Evolutionary conservation across 768 basidiomycete genomes (phyloP).

Genomic region (Sarcodon aspratus): DNA sequence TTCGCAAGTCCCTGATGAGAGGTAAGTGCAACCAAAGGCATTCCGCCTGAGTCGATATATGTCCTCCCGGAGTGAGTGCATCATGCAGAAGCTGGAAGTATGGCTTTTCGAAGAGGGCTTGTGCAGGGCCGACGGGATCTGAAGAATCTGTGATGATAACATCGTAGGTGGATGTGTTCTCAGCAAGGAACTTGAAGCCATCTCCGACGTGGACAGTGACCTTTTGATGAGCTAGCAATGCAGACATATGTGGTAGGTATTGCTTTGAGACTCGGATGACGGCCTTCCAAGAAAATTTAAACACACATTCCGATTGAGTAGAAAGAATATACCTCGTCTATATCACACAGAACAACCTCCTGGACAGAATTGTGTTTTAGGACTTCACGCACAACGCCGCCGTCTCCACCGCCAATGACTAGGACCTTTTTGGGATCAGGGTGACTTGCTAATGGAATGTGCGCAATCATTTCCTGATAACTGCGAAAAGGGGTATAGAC

Average conservation of each 20-base stretch:
- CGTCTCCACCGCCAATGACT: constrained; percentile 97
- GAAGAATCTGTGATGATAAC: constrained; percentile 99
- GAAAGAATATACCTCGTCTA: constrained; percentile 64
- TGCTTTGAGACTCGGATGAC: constrained; percentile 91
- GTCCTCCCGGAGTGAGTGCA: constrained; percentile 79
- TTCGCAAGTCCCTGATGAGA: constrained; percentile 68
- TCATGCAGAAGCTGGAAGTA: constrained; percentile 94
- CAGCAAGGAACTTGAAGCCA: constrained; percentile 92
- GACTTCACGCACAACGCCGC: constrained; percentile 94
- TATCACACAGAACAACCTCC: constrained; percentile 91
- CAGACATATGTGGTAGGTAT: constrained; percentile 91
- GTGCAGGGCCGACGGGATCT: constrained; percentile 94
- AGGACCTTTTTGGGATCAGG: constrained; percentile 94
- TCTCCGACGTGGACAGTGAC: constrained; percentile 86
- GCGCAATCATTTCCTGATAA: constrained; percentile 98
- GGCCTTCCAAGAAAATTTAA: constrained; percentile 36
- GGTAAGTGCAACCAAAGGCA: constrained; percentile 90
- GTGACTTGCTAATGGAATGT: constrained; percentile 91
- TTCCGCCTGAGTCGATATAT: constrained; percentile 94
- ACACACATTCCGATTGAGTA: not conserved
- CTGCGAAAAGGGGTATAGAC: constrained; percentile 25
- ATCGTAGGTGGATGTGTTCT: constrained; percentile 83
- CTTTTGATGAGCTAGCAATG: constrained; percentile 64
- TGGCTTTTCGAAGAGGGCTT: constrained; percentile 88
- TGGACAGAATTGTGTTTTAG: constrained; percentile 89